These are phyloP conservation scores for Hydrangea macrophylla DNA, from an alignment of 148 eudicot genomes.

Conservation along the genomic window DNA sequence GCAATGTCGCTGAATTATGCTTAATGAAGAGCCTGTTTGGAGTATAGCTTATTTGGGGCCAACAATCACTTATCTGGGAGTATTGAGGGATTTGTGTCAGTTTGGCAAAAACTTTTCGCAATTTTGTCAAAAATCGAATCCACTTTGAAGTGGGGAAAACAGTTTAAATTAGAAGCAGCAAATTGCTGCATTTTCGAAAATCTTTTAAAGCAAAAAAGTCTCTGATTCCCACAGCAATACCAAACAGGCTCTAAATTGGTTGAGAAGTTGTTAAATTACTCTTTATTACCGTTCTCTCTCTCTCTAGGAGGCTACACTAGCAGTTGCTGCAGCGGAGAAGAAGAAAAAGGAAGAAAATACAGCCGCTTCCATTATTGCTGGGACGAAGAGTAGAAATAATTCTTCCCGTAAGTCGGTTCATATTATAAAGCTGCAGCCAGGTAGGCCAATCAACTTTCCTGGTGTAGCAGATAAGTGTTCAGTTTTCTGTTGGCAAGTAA, in stretches of 20 bases:
- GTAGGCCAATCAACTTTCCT: slow-evolving; percentile 43
- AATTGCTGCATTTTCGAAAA: too few species aligned
- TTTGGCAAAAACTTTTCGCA: too few species aligned
- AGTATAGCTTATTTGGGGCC: too few species aligned
- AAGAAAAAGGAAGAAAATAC: slow-evolving; percentile 37
- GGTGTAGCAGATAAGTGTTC: slow-evolving; percentile 30
- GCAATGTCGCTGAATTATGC: neutral
- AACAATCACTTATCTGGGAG: too few species aligned
- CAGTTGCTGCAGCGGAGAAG: slow-evolving; percentile 60
- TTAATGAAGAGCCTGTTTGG: too few species aligned
- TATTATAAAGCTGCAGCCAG: slow-evolving; percentile 45
- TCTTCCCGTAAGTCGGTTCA: slow-evolving; percentile 55
- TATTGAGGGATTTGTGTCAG: too few species aligned
- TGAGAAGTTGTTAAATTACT: slow-evolving; percentile 4
- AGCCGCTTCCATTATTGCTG: slow-evolving; percentile 31
- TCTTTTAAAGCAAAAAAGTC: too few species aligned
- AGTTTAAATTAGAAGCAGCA: too few species aligned
- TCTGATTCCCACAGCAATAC: too few species aligned
- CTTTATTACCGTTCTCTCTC: neutral
- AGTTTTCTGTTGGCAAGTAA: neutral
- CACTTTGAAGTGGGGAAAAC: too few species aligned
- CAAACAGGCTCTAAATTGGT: too few species aligned
- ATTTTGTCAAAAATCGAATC: too few species aligned
- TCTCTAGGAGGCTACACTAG: slow-evolving; percentile 67
- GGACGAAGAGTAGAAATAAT: slow-evolving; percentile 35